Evolutionary conservation across 768 basidiomycete species (phyloP), one percentile per base, ranked within the genome.

Genomic region (Crassisporium funariophilum): DNA sequence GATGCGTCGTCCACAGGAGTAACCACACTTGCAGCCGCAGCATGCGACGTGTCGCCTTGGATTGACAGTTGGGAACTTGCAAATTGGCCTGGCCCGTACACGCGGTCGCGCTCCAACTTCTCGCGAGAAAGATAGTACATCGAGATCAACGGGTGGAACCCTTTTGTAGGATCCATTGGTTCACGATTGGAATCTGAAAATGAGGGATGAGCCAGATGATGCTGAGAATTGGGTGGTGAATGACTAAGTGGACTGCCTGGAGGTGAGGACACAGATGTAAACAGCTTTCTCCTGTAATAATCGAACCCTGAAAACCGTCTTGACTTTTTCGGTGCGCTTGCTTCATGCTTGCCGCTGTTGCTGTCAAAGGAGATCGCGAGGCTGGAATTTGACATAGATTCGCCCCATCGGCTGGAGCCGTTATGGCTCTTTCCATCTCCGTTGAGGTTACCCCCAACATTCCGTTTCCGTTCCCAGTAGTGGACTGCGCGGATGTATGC

Each of bases 91-190:
- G 86, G 85, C 0, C 95, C 97, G 66, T 95, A 98, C 5, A 99
- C 89, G 41, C 81, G 78, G 57, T 99, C 97, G 44, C 97, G 76
- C 61, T 98, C 94, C 60, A 94, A 75, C 76, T 98, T 98, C 73
- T 99, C 97, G 43, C 91, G 77, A 4, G 95, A 90, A 15, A 99
- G 82, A 72, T 85, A 98, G 66, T 99, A 99, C 71, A 99, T 98
- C 22, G 94, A 92, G 36, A 98, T 79, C 20, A 99, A 77, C 0
- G 93, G 95, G 63, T 98, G 93, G 72, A 92, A 99, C 1, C 94
- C 97, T 44, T 81, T 74, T 11, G 92, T 95, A 4, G 95, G 95
- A 61, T 99, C 95, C 52, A 73, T 53, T 9, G 76, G 77, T 50
- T 84, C 75, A 48, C 73, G 76, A 43, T 73, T 65, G 10, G 66